Percentiles rank a stretch among this genome's conserved stretches.
Conservation (phyloP, 441 rosid species). For the Flueggea neowawraea region DNA sequence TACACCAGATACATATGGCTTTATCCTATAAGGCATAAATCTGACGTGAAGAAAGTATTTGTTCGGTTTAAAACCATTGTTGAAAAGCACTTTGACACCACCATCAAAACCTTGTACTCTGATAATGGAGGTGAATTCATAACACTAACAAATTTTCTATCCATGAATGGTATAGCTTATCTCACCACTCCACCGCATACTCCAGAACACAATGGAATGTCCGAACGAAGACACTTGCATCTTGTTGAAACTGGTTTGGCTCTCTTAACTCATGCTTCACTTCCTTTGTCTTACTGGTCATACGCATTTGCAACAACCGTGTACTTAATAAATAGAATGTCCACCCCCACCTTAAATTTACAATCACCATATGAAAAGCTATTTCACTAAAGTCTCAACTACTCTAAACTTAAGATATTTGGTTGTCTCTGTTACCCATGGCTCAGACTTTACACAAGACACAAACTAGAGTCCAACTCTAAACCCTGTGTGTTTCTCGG, state of each 20-base stretch:
- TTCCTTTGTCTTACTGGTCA: neutral
- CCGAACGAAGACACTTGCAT: neutral
- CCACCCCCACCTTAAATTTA: neutral
- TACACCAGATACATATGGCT: neutral
- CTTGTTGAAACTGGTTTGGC: neutral
- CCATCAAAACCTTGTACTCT: neutral
- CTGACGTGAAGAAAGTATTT: neutral
- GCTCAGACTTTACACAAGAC: neutral
- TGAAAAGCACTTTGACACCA: neutral
- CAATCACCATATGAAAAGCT: neutral
- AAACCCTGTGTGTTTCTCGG: neutral
- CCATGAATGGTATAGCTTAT: neutral
- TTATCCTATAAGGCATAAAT: neutral
- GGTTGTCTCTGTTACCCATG: neutral
- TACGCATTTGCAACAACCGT: neutral
- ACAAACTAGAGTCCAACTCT: neutral
- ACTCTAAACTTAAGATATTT: neutral
- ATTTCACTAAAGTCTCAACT: accelerated
- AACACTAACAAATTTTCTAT: neutral
- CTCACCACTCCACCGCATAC: neutral
- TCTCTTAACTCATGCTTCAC: neutral
- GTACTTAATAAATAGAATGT: neutral
- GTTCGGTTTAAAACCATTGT: neutral
- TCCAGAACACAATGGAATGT: neutral
- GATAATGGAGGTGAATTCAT: neutral